A percentile compares a stretch with the other conserved stretches of the same genome.
phyloP scores from a whole-genome alignment of 2,329 filamentous ascomycete genomes.

The Paracoccidioides brasiliensis region DNA sequence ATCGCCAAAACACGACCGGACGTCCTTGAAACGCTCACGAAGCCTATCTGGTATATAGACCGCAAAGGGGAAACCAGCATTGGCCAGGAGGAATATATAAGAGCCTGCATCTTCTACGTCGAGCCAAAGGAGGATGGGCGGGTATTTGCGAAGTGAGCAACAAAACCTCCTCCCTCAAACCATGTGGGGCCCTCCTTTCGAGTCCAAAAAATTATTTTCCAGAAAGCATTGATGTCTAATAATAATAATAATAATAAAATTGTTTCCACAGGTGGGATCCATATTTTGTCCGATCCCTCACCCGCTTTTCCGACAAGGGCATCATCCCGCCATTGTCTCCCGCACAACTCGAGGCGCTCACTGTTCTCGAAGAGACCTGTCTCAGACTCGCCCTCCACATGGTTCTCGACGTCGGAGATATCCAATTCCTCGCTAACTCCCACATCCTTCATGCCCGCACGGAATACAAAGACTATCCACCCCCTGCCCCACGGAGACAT shows the following conservation, averaged over 20 bases:
- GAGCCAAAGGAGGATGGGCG: slow-evolving; percentile 54
- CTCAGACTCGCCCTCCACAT: slow-evolving; percentile 64
- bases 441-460: slow-evolving; percentile 74
- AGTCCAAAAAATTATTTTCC: neutral
- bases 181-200: neutral
- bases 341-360: slow-evolving; percentile 54
- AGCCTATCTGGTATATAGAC: slow-evolving; percentile 84
- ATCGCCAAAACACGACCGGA: slow-evolving; percentile 64
- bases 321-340: slow-evolving; percentile 58
- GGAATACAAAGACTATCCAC: slow-evolving; percentile 59
- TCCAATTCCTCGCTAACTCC: slow-evolving; percentile 71
- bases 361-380: slow-evolving; percentile 64
- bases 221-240: too few relatives aligned
- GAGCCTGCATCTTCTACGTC: slow-evolving; percentile 60
- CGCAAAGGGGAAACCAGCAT: slow-evolving; percentile 69
- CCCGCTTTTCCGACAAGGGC: slow-evolving; percentile 59
- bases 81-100: slow-evolving; percentile 63
- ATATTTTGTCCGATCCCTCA: slow-evolving; percentile 68
- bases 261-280: slow-evolving; percentile 54
- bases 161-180: neutral
- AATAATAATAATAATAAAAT: neutral
- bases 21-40: slow-evolving; percentile 59
- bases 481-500: slow-evolving; percentile 59
- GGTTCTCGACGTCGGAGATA: slow-evolving; percentile 74
- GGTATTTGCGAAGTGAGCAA: slow-evolving; percentile 56